Evolutionary conservation across 352 stramenopile species (phyloP), one percentile per base, ranked within the genome.

Genomic region (Phytophthora pluvialis): DNA sequence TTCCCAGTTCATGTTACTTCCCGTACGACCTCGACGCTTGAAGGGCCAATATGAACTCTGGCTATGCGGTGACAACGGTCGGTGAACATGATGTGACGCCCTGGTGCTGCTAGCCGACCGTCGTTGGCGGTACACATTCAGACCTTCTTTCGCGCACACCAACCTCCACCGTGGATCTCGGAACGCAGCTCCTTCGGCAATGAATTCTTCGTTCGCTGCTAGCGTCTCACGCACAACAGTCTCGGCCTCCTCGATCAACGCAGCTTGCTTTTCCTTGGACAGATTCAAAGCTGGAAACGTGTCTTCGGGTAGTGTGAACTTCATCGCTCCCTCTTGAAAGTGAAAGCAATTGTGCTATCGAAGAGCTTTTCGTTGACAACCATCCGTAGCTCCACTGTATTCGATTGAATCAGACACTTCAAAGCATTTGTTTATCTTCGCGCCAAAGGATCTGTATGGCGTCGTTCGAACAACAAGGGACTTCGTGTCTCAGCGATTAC

Each of bases 211-310:
- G 43, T 86, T 78, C 4, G 58, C 67, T 31, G 50, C 60, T 28
- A 87, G 46, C 25, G 75, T 79, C 52, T 86, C 75, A 35, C 47
- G 68, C 13, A 89, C 60, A 7, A 86, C 69, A 13, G 63, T 66
- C 18, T 76, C 45, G 9, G 77, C 78, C 43, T 87, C 78, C 13
- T 77, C 43, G 28, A 63, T 57, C 32, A 86, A 64, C 29, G 47
- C 57, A 6, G 45, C 45, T 64, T 69, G 47, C 3, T 67, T 45
- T 32, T 77, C 69, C 15, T 76, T 72, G 26, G 62, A 63, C 18
- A 79, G 26, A 42, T 21, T 53, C 10, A 83, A 26, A 39, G 44
- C 40, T 25, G 75, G 67, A 46, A 86, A 78, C 21, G 70, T 44
- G 42, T 78, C 62, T 11, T 67, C 49, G 3, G 78, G 72, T 28